These are phyloP conservation scores for Trametes cingulata DNA, from an alignment of 768 basidiomycete genomes.

Conservation along the genomic window DNA sequence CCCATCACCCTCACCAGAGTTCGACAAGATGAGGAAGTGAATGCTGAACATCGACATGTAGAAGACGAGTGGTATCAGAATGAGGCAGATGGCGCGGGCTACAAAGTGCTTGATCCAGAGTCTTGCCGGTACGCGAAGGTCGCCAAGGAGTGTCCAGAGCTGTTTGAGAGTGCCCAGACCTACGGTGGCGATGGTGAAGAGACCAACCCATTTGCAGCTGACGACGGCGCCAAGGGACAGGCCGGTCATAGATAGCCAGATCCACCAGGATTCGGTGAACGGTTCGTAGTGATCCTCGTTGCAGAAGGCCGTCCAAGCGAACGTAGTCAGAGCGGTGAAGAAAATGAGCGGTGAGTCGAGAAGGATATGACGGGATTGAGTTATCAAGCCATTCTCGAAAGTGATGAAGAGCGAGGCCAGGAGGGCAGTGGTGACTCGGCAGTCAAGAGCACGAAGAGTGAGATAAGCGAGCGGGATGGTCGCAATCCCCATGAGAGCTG, in stretches of 20 bases:
- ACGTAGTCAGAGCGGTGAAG: constrained; percentile 89
- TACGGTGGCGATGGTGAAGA: constrained; percentile 96
- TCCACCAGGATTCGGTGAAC: constrained; percentile 91
- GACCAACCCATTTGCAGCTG: constrained; percentile 97
- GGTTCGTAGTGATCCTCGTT: constrained; percentile 86
- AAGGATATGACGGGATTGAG: constrained; percentile 95
- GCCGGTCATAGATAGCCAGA: constrained; percentile 85
- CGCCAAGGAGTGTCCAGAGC: constrained; percentile 89
- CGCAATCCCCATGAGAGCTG: constrained; percentile 83
- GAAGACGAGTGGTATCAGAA: constrained; percentile 79
- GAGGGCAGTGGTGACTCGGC: constrained; percentile 88
- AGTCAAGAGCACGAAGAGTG: constrained; percentile 90
- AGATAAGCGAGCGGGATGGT: constrained; percentile 91
- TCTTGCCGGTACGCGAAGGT: constrained; percentile 72
- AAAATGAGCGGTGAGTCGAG: constrained; percentile 98
- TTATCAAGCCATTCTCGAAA: constrained; percentile 95
- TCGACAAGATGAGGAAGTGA: constrained; percentile 86
- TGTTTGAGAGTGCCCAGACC: constrained; percentile 83
- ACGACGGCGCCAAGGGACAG: constrained; percentile 89
- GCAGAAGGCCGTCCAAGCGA: constrained; percentile 87
- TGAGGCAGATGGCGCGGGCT: constrained; percentile 88
- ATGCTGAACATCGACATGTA: constrained; percentile 98
- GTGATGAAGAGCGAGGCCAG: constrained; percentile 89
- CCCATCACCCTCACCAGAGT: constrained; percentile 95
- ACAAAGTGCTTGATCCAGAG: constrained; percentile 83